phyloP scores from a whole-genome alignment of 73 alveolate genomes.

The Loxodes magnus region DNA sequence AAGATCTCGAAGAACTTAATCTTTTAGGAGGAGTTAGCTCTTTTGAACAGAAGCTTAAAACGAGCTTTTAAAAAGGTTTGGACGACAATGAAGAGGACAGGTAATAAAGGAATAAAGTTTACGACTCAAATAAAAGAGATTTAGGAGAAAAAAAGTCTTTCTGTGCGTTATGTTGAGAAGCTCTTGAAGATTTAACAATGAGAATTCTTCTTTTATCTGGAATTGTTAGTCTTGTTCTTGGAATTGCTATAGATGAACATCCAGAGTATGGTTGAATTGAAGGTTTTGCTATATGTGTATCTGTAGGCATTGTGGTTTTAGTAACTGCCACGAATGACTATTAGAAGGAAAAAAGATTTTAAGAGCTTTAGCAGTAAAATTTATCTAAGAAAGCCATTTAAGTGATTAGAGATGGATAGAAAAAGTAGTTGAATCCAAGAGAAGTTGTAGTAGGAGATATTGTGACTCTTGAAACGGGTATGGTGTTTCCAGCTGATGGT shows the following conservation, averaged over 20 bases:
- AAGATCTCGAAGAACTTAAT: slow-evolving; percentile 37
- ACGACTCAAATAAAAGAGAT: slow-evolving; percentile 13
- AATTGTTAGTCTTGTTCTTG: slow-evolving; percentile 41
- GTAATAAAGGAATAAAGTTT: background rate
- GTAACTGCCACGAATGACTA: slow-evolving; percentile 55
- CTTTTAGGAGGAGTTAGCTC: slow-evolving; percentile 31
- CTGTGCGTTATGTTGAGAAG: slow-evolving; percentile 26
- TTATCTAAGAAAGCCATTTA: slow-evolving; percentile 21
- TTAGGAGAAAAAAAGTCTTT: slow-evolving; percentile 12
- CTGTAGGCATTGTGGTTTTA: slow-evolving; percentile 55
- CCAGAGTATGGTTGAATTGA: slow-evolving; percentile 76
- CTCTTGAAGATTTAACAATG: slow-evolving; percentile 61
- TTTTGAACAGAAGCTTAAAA: slow-evolving; percentile 24
- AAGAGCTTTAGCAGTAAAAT: slow-evolving; percentile 13
- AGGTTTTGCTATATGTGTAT: slow-evolving; percentile 57
- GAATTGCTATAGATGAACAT: slow-evolving; percentile 38
- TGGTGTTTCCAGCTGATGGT: slow-evolving; percentile 72
- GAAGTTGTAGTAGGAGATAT: slow-evolving; percentile 68
- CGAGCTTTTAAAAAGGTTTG: slow-evolving; percentile 18
- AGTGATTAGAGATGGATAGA: slow-evolving; percentile 46
- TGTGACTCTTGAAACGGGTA: slow-evolving; percentile 44
- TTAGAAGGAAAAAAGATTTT: slow-evolving; percentile 43
- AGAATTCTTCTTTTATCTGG: slow-evolving; percentile 61
- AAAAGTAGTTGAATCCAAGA: slow-evolving; percentile 19
- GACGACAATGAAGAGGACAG: slow-evolving; percentile 8